phyloP scores from a whole-genome alignment of 345 rosid genomes.

The Syzygium grande region DNA sequence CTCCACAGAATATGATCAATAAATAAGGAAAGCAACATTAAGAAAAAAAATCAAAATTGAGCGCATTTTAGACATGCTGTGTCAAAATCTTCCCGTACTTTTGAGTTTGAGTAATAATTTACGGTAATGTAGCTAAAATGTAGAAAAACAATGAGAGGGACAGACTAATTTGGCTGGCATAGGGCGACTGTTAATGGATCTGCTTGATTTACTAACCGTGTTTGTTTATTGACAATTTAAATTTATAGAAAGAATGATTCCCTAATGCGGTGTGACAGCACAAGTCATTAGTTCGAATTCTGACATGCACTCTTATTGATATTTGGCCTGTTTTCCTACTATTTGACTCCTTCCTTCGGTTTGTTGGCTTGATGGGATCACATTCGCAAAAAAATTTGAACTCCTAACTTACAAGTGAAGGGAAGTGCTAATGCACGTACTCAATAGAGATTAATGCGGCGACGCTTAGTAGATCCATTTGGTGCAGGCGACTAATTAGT shows the following conservation, averaged over 20 bases:
- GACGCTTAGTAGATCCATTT: neutral
- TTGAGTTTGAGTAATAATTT: neutral
- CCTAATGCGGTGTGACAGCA: neutral
- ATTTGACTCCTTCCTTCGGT: neutral
- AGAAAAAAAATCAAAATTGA: neutral
- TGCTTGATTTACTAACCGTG: neutral
- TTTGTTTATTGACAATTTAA: neutral
- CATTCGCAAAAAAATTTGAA: neutral
- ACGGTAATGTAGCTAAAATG: neutral
- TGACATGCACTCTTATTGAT: neutral
- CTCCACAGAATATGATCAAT: neutral
- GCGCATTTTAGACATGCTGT: neutral
- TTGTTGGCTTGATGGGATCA: neutral
- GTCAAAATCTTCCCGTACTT: neutral
- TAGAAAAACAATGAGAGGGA: neutral
- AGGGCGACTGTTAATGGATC: neutral
- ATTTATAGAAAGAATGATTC: neutral
- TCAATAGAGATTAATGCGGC: neutral
- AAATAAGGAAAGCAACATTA: neutral
- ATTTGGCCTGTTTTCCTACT: neutral
- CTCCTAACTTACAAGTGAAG: neutral
- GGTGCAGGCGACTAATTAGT: constrained; percentile 40
- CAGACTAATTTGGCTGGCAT: neutral
- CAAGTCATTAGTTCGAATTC: neutral
- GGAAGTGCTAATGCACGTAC: neutral